Conservation (phyloP, 2,329 filamentous ascomycete species). For the Diplocarpon rosae region DNA sequence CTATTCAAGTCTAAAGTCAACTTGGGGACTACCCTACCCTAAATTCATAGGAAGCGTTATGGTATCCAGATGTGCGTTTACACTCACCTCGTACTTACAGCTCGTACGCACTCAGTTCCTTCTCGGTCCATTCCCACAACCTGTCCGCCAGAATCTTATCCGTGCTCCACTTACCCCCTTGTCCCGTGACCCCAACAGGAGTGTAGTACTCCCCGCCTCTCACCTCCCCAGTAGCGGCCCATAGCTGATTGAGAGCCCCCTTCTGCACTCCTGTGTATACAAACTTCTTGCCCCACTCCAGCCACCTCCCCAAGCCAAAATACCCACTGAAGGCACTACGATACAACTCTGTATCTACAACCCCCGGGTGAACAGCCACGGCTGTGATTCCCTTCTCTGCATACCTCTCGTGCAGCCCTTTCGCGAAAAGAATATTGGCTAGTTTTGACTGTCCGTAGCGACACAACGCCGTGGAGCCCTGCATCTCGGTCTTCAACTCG, state of each 20-base stretch:
- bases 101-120: slow-evolving; percentile 16
- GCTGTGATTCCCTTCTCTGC: slow-evolving; percentile 6
- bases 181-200: slow-evolving; percentile 28
- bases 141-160: slow-evolving; percentile 9
- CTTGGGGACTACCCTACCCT: too few relatives aligned
- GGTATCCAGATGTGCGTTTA: too few relatives aligned
- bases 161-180: slow-evolving; percentile 4
- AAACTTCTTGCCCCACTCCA: slow-evolving; percentile 5
- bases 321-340: slow-evolving; percentile 3
- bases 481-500: slow-evolving; percentile 21
- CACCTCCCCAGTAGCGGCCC: slow-evolving; percentile 12
- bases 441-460: slow-evolving; percentile 18
- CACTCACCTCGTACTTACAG: background rate
- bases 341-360: slow-evolving; percentile 11
- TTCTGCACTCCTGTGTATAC: slow-evolving; percentile 6
- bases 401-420: slow-evolving; percentile 2
- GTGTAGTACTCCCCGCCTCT: slow-evolving; percentile 30
- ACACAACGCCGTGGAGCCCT: slow-evolving; percentile 1
- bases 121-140: slow-evolving; percentile 14
- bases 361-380: slow-evolving; percentile 13
- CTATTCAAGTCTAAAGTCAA: too few relatives aligned
- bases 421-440: slow-evolving; percentile 8
- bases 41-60: too few relatives aligned
- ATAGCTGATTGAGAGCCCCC: slow-evolving; percentile 9
- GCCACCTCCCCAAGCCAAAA: slow-evolving; percentile 1